Evolutionary conservation across 2,329 filamentous ascomycete species (phyloP).

Genomic region (Colletotrichum theobromicola): DNA sequence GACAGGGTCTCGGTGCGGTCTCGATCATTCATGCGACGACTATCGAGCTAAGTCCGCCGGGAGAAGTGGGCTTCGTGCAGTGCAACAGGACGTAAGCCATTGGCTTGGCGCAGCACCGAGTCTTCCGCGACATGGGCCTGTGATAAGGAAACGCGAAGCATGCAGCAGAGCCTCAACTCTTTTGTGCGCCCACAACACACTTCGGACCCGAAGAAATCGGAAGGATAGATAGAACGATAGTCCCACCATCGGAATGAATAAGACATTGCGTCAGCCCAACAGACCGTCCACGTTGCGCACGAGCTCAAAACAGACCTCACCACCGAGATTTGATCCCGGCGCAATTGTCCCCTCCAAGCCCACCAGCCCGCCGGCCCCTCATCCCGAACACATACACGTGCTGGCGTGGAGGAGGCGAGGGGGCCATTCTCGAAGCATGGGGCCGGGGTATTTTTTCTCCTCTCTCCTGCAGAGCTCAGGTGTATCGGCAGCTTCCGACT

Average conservation of each 20-base stretch:
- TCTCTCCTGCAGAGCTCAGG: constrained; percentile 2
- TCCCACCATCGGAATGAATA: constrained; percentile 2
- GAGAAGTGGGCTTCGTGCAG: constrained; percentile 2
- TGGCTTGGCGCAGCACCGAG: constrained; percentile 1
- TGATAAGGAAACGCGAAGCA: background rate
- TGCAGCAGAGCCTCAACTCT: background rate
- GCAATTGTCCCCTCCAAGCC: background rate
- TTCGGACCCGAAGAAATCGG: background rate
- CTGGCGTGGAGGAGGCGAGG: background rate
- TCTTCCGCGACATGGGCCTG: background rate
- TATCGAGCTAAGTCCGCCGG: background rate
- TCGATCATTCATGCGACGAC: background rate
- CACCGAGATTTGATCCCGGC: constrained; percentile 4
- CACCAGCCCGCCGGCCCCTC: constrained; percentile 2
- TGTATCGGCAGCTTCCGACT: constrained; percentile 3
- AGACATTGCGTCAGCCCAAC: constrained; percentile 2
- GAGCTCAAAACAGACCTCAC: background rate
- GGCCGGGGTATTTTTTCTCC: background rate
- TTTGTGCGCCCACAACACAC: background rate
- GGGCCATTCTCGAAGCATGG: background rate
- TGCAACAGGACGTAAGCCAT: background rate
- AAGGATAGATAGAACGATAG: background rate
- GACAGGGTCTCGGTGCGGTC: background rate
- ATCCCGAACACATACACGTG: background rate
- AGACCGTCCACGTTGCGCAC: background rate